Conservation (phyloP, 2,329 filamentous ascomycete species). For the Aspergillus luchuensis region DNA sequence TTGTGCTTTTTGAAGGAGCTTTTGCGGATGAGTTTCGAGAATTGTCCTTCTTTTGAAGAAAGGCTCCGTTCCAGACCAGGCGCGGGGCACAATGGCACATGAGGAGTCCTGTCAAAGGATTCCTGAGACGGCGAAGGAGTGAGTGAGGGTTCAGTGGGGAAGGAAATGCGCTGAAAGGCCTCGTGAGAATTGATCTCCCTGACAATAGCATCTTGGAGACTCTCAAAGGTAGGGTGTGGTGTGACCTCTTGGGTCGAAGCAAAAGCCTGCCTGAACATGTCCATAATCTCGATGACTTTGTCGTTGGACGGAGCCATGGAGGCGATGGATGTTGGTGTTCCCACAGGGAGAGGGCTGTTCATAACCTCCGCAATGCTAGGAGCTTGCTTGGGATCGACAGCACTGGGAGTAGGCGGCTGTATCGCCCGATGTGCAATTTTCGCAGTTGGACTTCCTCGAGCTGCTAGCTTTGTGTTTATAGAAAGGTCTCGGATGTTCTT, state of each 20-base stretch:
- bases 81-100: conserved; percentile 13
- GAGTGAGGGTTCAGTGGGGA: conserved; percentile 37
- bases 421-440: conserved; percentile 41
- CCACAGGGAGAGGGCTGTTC: conserved; percentile 41
- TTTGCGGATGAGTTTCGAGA: conserved; percentile 35
- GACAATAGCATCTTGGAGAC: conserved; percentile 46
- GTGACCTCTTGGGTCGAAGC: conserved; percentile 30
- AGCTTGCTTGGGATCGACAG: conserved; percentile 26
- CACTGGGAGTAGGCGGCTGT: conserved; percentile 40
- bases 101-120: conserved; percentile 23
- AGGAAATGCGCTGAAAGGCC: conserved; percentile 40
- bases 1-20: conserved; percentile 34
- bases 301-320: conserved; percentile 30
- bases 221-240: conserved; percentile 43
- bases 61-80: conserved; percentile 27
- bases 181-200: conserved; percentile 49
- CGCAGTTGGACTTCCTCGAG: conserved; percentile 30
- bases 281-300: conserved; percentile 45
- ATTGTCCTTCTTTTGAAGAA: conserved; percentile 35
- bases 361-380: conserved; percentile 47
- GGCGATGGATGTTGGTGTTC: conserved; percentile 28
- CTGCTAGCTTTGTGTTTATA: conserved; percentile 43
- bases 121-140: conserved; percentile 33
- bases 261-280: conserved; percentile 44
- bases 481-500: conserved; percentile 45